Percentiles rank a stretch among this genome's conserved stretches.
Evolutionary conservation across 139 green algal species (phyloP).

Genomic region (Chlorella sp.): DNA sequence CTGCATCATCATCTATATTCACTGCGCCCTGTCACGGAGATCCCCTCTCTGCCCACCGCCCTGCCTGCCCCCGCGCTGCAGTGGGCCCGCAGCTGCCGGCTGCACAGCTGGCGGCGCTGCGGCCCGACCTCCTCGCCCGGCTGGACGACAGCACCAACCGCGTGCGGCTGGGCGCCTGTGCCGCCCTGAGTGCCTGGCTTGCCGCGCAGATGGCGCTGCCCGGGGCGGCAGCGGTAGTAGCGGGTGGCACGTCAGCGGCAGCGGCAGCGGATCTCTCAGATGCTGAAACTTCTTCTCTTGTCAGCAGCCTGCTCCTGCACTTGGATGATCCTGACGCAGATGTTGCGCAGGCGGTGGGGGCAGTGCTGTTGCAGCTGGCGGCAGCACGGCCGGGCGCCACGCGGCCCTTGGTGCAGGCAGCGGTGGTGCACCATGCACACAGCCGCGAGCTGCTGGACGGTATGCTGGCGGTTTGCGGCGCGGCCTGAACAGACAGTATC

Average conservation of each 20-base stretch:
- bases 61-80: constrained; percentile 26
- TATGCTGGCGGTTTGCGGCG: constrained; percentile 5
- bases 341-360: constrained; percentile 62
- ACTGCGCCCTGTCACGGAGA: too few species aligned
- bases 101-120: constrained; percentile 65
- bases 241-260: not conserved
- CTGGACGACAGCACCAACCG: constrained; percentile 86
- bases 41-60: constrained; percentile 31
- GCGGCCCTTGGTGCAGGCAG: not conserved
- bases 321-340: constrained; percentile 77
- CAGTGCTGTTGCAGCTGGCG: constrained; percentile 7
- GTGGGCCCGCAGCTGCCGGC: constrained; percentile 53
- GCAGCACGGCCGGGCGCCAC: not conserved
- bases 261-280: not conserved
- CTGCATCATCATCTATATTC: too few species aligned
- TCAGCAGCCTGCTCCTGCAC: constrained; percentile 75
- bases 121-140: constrained; percentile 82
- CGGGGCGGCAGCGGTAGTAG: too few species aligned
- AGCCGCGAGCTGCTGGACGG: not conserved
- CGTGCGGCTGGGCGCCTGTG: constrained; percentile 52
- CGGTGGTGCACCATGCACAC: not conserved
- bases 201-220: not conserved
- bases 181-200: constrained; percentile 25
- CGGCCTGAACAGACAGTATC: not conserved
- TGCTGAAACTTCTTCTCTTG: constrained; percentile 30